A percentile compares a stretch with the other conserved stretches of the same genome.
These are phyloP conservation scores for Dalbergia oliveri DNA, from an alignment of 306 rosid genomes.

Conservation along the genomic window DNA sequence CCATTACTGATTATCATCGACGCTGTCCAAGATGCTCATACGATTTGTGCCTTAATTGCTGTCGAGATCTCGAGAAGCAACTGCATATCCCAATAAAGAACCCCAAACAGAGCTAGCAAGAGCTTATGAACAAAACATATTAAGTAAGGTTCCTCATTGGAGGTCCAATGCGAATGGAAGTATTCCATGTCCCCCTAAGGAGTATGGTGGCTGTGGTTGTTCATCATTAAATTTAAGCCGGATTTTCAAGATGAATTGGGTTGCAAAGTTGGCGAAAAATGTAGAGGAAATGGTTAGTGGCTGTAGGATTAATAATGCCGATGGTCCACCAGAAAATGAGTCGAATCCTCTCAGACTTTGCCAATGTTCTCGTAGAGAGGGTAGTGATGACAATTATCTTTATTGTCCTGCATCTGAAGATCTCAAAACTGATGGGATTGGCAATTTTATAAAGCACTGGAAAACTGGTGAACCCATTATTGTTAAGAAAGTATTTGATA, in stretches of 20 bases:
- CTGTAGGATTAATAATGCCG: constrained; percentile 62
- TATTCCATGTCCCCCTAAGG: constrained; percentile 93
- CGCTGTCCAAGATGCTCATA: constrained; percentile 82
- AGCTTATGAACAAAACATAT: constrained; percentile 55
- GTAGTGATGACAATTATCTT: constrained; percentile 68
- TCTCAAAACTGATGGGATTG: constrained; percentile 77
- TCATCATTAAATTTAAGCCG: constrained; percentile 78
- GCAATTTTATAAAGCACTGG: constrained; percentile 88
- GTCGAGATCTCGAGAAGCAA: constrained; percentile 83
- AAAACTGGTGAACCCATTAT: constrained; percentile 79
- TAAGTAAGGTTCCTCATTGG: constrained; percentile 74
- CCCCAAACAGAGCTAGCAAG: constrained; percentile 52
- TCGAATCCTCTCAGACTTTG: constrained; percentile 56
- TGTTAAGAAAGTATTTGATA: constrained; percentile 82
- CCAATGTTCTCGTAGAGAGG: constrained; percentile 71
- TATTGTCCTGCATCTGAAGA: constrained; percentile 78
- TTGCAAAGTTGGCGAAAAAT: constrained; percentile 95
- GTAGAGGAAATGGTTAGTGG: constrained; percentile 99
- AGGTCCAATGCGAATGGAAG: constrained; percentile 73
- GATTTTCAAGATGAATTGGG: constrained; percentile 99
- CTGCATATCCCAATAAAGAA: constrained; percentile 52
- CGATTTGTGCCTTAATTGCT: constrained; percentile 90
- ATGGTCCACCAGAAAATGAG: constrained; percentile 51
- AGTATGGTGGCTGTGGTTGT: constrained; percentile 90
- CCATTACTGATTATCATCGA: constrained; percentile 94